Percentiles rank a stretch among this genome's conserved stretches.
Conservation (phyloP, 345 rosid species). For the Citrus medica region DNA sequence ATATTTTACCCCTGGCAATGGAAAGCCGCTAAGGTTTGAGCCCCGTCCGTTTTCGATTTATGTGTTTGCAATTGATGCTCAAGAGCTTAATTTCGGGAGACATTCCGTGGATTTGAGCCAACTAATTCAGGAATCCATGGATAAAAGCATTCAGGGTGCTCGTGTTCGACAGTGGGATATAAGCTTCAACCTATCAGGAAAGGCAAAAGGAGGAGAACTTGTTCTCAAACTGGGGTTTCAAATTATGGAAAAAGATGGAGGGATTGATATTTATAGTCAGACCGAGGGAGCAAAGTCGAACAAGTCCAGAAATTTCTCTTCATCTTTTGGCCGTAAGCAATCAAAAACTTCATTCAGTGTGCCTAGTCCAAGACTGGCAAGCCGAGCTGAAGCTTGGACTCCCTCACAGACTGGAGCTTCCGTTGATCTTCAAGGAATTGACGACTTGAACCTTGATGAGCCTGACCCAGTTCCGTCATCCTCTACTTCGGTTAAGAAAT, state of each 20-base stretch:
- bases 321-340: conserved; percentile 70
- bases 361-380: conserved; percentile 74
- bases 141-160: conserved; percentile 68
- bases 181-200: conserved; percentile 65
- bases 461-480: conserved; percentile 40
- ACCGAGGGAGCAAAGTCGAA: conserved; percentile 46
- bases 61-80: conserved; percentile 71
- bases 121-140: conserved; percentile 74
- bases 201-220: conserved; percentile 92
- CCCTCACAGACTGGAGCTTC: conserved; percentile 36
- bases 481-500: conserved; percentile 22
- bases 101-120: conserved; percentile 60
- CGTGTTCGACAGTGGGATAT: conserved; percentile 93
- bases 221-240: conserved; percentile 79
- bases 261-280: conserved; percentile 72
- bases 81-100: conserved; percentile 82
- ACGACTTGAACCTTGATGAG: conserved; percentile 86
- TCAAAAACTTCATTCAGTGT: conserved; percentile 84
- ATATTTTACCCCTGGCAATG: conserved; percentile 53
- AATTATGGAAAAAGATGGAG: conserved; percentile 95
- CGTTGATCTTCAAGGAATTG: conserved; percentile 69
- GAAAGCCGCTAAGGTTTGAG: conserved; percentile 66
- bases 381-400: conserved; percentile 66
- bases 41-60: conserved; percentile 75
- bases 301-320: conserved; percentile 35